These are phyloP conservation scores for Cutaneotrichosporon cutaneum DNA, from an alignment of 1,284 basidiomycete genomes.

Conservation along the genomic window DNA sequence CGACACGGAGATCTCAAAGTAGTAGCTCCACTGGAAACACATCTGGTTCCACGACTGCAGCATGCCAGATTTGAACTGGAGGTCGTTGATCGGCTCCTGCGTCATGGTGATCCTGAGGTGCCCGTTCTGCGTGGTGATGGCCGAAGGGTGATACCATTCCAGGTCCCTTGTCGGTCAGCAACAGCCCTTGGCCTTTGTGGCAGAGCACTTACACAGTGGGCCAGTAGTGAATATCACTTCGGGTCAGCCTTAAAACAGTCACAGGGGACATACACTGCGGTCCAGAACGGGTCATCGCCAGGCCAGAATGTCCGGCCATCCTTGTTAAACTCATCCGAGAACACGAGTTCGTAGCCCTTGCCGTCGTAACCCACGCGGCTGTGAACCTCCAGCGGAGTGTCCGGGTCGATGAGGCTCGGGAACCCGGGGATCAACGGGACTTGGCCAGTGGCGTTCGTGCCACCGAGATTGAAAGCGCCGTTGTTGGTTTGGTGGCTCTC, in stretches of 20 bases:
- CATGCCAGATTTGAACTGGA: constrained; percentile 66
- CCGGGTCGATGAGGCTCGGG: constrained; percentile 67
- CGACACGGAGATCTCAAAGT: constrained; percentile 62
- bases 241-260: not conserved
- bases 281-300: constrained; percentile 56
- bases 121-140: constrained; percentile 74
- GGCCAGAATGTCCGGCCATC: constrained; percentile 75
- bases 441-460: constrained; percentile 60
- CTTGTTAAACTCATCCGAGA: constrained; percentile 57
- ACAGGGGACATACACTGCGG: constrained; percentile 36
- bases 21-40: constrained; percentile 66
- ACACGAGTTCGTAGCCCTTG: constrained; percentile 54
- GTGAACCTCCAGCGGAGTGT: constrained; percentile 61
- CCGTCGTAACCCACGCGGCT: constrained; percentile 49
- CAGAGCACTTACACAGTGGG: constrained; percentile 45
- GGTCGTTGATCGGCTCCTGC: constrained; percentile 64
- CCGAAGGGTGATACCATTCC: constrained; percentile 80
- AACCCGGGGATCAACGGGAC: constrained; percentile 64
- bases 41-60: constrained; percentile 67
- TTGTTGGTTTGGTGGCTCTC: constrained; percentile 40
- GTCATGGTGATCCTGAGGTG: constrained; percentile 75
- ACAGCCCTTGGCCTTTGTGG: too few species aligned
- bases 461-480: constrained; percentile 59
- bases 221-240: constrained; percentile 70
- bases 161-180: constrained; percentile 54